These are phyloP conservation scores for Pichia sp. DNA, from an alignment of 1,139 yeast species.

Conservation along the genomic window DNA sequence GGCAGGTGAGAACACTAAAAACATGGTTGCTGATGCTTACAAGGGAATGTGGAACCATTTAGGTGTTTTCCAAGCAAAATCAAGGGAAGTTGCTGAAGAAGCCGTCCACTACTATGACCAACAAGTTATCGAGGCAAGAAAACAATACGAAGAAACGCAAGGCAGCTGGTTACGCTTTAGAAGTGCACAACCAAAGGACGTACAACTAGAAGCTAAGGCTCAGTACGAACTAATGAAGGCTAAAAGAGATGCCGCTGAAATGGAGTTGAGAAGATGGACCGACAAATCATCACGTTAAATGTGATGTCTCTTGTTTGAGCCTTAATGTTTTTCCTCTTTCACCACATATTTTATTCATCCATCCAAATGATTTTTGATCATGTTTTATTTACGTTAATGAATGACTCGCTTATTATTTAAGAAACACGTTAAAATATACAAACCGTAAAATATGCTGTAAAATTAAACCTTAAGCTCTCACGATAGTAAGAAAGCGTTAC, in stretches of 20 bases:
- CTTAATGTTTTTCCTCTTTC: no score
- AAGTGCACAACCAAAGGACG: conserved; percentile 10
- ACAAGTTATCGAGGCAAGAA: conserved; percentile 9
- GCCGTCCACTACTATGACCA: conserved; percentile 18
- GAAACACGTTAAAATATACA: no score
- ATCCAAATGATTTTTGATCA: no score
- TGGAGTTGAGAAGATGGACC: conserved; percentile 13
- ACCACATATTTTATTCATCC: no score
- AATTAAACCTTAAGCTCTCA: no score
- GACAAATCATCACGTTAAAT: no score
- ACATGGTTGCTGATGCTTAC: conserved; percentile 33
- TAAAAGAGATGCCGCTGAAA: conserved; percentile 10
- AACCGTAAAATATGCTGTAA: no score
- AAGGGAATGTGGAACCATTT: conserved; percentile 24
- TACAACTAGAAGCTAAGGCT: conserved; percentile 13
- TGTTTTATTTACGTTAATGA: no score
- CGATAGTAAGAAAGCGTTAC: conserved; percentile 80
- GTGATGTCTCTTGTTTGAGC: no score
- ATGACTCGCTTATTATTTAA: no score
- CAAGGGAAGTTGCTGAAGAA: conserved; percentile 25
- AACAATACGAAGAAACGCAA: conserved; percentile 13
- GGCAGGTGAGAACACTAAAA: conserved; percentile 4
- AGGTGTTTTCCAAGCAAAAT: conserved; percentile 23
- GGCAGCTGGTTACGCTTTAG: conserved; percentile 14
- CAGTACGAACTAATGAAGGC: conserved; percentile 8